phyloP scores from a whole-genome alignment of 192 early-diverging fungal genomes.

The Coemansia sp. region DNA sequence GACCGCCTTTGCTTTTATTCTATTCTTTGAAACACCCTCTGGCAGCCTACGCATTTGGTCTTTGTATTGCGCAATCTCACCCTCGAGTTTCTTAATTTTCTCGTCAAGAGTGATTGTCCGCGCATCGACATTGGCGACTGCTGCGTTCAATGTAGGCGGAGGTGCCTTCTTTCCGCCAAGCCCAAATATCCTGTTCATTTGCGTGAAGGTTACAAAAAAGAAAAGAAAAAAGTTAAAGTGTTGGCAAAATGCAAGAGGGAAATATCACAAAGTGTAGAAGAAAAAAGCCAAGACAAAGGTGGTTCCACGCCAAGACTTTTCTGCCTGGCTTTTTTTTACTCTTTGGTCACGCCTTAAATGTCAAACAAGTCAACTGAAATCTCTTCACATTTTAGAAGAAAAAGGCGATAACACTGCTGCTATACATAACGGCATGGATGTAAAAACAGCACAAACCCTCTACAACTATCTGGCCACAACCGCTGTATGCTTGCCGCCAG shows the following conservation, averaged over 20 bases:
- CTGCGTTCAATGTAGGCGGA: slow-evolving; percentile 85
- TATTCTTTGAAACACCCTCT: slow-evolving; percentile 84
- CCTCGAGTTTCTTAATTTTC: slow-evolving; percentile 93
- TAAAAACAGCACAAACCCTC: neutral
- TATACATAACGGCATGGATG: neutral
- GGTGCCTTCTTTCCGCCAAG: slow-evolving; percentile 77
- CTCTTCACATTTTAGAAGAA: neutral
- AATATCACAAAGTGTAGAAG: neutral
- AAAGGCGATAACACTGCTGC: neutral
- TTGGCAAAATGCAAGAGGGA: neutral
- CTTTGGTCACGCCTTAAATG: neutral
- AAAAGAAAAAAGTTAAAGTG: neutral
- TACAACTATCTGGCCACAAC: slow-evolving; percentile 12
- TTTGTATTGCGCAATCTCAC: slow-evolving; percentile 83
- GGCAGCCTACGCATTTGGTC: slow-evolving; percentile 96
- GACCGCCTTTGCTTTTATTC: slow-evolving; percentile 91
- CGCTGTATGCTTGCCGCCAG: slow-evolving; percentile 14
- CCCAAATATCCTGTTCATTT: slow-evolving; percentile 94
- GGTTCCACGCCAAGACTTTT: neutral
- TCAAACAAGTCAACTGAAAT: too few relatives aligned
- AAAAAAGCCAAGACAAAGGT: neutral
- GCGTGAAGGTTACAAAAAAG: neutral
- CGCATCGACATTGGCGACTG: slow-evolving; percentile 79
- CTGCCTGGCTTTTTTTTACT: neutral
- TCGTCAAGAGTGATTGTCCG: slow-evolving; percentile 86